Base-by-base conservation (phyloP, 805 yeast species). In the Metschnikowia lachancei region DNA sequence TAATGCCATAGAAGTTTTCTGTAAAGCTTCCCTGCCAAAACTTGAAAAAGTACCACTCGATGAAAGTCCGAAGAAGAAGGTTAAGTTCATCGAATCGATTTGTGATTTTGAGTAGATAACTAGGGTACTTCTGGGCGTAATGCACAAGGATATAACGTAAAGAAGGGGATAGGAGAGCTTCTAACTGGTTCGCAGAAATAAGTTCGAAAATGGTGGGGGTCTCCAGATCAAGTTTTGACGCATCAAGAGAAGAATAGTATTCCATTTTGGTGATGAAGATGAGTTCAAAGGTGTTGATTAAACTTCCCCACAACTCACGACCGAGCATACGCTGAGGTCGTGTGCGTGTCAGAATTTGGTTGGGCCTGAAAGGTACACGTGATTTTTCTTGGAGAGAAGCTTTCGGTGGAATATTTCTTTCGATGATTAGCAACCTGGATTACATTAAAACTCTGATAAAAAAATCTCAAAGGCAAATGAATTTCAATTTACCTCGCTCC, bases 171-270 rank as follows among this genome's bases (percentile, higher is more conserved):
- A 92, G 68, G 46, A 92, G 72, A 1, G 77, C 70, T 49, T 87
- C 88, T 20, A 92, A 75, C 66, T 92, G 96, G 49, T 78, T 76
- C 0, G 96, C 80, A 0, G 97, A 88, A 11, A 89, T 70, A 41
- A 92, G 76, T 70, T 92, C 99, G 64, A 91, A 92, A 2, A 92
- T 70, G 0, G 97, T 90, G 1, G 98, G 98, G 2, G 83, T 75
- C 43, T 80, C 83, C 2, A 83, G 74, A 57, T 87, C 91, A 53
- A 89, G 67, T 39, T 84, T 79, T 26, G 89, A 74, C 2, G 95
- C 87, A 64, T 87, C 89, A 39, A 88, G 70, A 1, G 90, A 80
- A 2, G 91, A 81, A 62, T 84, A 87, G 68, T 83, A 87, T 63
- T 86, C 92, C 95, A 87, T 86, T 19, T n/a, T 49, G 33, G 37